Evolutionary conservation across 2,329 filamentous ascomycete species (phyloP), one percentile per base, ranked within the genome.

Genomic region (Nothopassalora personata): DNA sequence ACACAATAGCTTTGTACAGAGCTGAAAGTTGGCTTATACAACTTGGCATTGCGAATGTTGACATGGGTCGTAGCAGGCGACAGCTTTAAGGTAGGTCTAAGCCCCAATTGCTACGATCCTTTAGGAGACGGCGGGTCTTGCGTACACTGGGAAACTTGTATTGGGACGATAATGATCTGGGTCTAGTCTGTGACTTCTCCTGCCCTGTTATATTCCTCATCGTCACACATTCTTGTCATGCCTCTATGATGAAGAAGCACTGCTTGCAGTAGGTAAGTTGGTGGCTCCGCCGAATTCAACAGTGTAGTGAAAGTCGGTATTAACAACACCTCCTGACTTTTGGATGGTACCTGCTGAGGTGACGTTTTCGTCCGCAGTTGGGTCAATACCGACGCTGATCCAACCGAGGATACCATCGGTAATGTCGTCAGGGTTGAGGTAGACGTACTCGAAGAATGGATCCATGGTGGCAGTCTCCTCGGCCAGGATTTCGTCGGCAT

Each of bases 401-500:
- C 81, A 85, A 7, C 75, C 78, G 54, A 85, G 73, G 33, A 84
- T 65, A 39, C 82, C 82, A 53, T 83, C 80, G 4, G 71, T 62
- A 10, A 81, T 68, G 30, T 53, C 33, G 7, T 57, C 49, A 5
- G 56, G 56, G 39, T 57, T 53, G 23, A 57, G 34, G 9, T 19
- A 48, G 11, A 81, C 77, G 64, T 84, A 85, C 67, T 86, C 78
- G 60, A 84, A 74, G 66, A 86, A 77, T 0, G 84, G 85, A 66
- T 85, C 81, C 59, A 81, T 81, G 39, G 78, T 77, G 3, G 54
- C 60, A 7, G 75, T 77, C 51, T 78, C 77, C 67, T 81, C 78
- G 66, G 77, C 71, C 19, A 78, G 69, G 39, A 81, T 76, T 50
- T 61, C 57, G 68, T 86, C 83, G 0, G 81, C 73, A 11, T 71